Evolutionary conservation across 2,329 filamentous ascomycete species (phyloP).

Genomic region (Cordyceps tenuipes): DNA sequence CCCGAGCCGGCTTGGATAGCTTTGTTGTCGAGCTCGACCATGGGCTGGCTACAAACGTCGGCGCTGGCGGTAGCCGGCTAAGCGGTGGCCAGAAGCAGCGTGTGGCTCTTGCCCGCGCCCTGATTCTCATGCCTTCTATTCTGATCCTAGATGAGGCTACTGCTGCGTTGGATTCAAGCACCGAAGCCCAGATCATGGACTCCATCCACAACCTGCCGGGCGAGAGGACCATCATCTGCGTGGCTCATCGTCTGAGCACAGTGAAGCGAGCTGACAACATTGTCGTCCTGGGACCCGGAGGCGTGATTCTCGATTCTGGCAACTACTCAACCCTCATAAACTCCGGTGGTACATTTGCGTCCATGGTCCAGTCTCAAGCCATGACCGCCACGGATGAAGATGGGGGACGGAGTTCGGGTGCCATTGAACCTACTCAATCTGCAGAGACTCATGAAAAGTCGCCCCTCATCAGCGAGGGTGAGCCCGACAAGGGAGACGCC

Average conservation of each 20-base stretch:
- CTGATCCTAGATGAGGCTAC: slow-evolving; percentile 62
- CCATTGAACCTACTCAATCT: not conserved
- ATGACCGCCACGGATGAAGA: slow-evolving; percentile 10
- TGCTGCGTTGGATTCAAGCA: slow-evolving; percentile 36
- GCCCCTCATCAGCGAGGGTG: not conserved
- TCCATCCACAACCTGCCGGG: slow-evolving; percentile 29
- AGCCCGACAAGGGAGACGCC: not conserved
- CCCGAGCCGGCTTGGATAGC: slow-evolving; percentile 6
- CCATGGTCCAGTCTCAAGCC: slow-evolving; percentile 30
- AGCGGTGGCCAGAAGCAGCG: slow-evolving; percentile 53
- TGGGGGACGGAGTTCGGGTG: slow-evolving; percentile 4
- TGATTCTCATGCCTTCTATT: slow-evolving; percentile 51
- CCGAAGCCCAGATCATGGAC: slow-evolving; percentile 35
- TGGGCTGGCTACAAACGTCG: slow-evolving; percentile 30
- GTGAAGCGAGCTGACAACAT: slow-evolving; percentile 57
- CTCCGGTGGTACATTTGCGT: slow-evolving; percentile 39
- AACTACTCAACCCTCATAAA: slow-evolving; percentile 50
- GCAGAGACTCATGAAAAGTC: not conserved
- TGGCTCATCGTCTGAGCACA: slow-evolving; percentile 54
- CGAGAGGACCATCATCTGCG: slow-evolving; percentile 54
- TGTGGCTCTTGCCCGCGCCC: slow-evolving; percentile 53
- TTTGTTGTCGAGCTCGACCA: slow-evolving; percentile 7
- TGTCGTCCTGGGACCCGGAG: slow-evolving; percentile 49
- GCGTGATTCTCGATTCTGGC: slow-evolving; percentile 52
- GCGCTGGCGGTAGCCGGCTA: slow-evolving; percentile 43